These are phyloP conservation scores for Gryganskiella cystojenkinii DNA, from an alignment of 192 early-diverging fungal genomes.

Conservation along the genomic window DNA sequence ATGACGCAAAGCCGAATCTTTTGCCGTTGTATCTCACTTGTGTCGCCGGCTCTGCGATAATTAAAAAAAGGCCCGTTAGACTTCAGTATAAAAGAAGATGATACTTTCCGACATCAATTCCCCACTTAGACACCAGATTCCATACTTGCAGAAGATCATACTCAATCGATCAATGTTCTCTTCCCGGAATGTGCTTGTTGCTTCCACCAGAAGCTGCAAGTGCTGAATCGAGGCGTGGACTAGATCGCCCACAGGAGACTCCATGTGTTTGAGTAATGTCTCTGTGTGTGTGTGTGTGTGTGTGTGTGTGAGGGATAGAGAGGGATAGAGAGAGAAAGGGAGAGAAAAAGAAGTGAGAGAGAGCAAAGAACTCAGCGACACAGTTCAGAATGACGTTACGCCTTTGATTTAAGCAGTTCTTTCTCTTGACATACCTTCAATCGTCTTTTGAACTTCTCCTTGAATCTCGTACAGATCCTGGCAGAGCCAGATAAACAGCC, in stretches of 20 bases:
- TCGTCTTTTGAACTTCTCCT: conserved; percentile 50
- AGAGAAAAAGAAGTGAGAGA: neutral
- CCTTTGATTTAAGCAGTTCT: no score
- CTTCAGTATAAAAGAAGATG: no score
- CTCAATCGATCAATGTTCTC: conserved; percentile 1
- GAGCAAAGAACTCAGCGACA: no score
- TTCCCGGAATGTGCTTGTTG: conserved; percentile 12
- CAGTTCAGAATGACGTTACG: no score
- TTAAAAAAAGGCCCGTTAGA: neutral
- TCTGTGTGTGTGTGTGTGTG: no score
- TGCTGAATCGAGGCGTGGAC: conserved; percentile 30
- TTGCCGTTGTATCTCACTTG: conserved; percentile 18
- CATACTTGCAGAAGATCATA: conserved; percentile 16
- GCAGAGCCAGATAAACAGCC: conserved; percentile 50
- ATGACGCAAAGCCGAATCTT: conserved; percentile 17
- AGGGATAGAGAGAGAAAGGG: no score
- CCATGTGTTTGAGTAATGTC: conserved; percentile 35
- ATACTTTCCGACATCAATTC: neutral
- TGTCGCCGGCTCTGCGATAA: conserved; percentile 12
- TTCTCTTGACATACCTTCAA: no score
- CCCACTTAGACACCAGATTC: neutral
- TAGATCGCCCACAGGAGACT: conserved; percentile 14
- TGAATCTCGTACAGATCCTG: conserved; percentile 50
- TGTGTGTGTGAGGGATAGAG: no score
- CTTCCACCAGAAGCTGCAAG: conserved; percentile 16